These are phyloP conservation scores for Saturnispora mendoncae DNA, from an alignment of 805 yeast species.

Conservation along the genomic window DNA sequence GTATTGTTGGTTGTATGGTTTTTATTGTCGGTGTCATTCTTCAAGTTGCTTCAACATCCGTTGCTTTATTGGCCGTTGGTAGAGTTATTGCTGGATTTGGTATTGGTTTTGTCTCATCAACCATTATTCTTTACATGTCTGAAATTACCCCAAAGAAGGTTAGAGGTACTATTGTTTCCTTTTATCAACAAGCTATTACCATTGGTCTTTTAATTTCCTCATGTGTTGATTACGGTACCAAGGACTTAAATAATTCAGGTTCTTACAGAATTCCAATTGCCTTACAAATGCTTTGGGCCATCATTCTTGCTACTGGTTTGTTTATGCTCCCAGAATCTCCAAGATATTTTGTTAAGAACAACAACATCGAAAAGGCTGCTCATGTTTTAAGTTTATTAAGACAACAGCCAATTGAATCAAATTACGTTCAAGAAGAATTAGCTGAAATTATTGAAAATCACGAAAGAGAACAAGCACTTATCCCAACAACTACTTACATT, in stretches of 20 bases:
- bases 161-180: conserved; percentile 68
- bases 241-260: conserved; percentile 41
- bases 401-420: conserved; percentile 39
- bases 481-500: conserved; percentile 30
- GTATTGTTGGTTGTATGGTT: conserved; percentile 35
- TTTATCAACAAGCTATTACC: conserved; percentile 58
- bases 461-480: conserved; percentile 34
- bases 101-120: conserved; percentile 70
- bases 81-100: conserved; percentile 67
- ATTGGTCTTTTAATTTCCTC: conserved; percentile 67
- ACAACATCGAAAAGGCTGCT: conserved; percentile 48
- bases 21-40: conserved; percentile 42
- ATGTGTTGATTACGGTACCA: conserved; percentile 61
- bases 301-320: conserved; percentile 52
- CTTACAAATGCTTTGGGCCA: conserved; percentile 63
- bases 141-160: conserved; percentile 72
- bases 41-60: conserved; percentile 38
- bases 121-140: conserved; percentile 71
- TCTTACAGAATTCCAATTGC: conserved; percentile 72
- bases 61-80: conserved; percentile 52
- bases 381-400: conserved; percentile 46
- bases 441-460: conserved; percentile 45
- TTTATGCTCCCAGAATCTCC: conserved; percentile 69
- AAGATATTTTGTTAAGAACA: conserved; percentile 54
- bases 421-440: conserved; percentile 39